These are phyloP conservation scores for Trichophyton simii DNA, from an alignment of 2,329 filamentous ascomycete species.

Conservation along the genomic window DNA sequence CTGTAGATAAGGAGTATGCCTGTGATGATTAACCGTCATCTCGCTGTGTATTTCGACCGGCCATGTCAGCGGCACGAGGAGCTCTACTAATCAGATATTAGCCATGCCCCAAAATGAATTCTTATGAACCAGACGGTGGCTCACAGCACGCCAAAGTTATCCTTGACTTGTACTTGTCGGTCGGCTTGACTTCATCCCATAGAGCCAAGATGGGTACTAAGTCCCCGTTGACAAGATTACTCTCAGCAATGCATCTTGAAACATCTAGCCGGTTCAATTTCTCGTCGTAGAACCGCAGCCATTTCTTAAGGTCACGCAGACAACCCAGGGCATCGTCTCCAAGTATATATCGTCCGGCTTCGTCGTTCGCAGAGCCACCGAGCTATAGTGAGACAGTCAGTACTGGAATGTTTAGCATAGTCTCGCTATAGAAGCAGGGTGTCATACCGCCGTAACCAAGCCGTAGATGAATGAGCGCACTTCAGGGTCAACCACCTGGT, in stretches of 20 bases:
- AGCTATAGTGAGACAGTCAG: constrained; percentile 44
- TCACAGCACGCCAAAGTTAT: constrained; percentile 65
- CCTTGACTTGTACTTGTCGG: constrained; percentile 63
- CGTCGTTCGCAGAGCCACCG: constrained; percentile 66
- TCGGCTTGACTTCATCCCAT: constrained; percentile 61
- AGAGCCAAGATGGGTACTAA: constrained; percentile 75
- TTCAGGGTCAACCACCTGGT: constrained; percentile 65
- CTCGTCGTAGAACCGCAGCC: constrained; percentile 89
- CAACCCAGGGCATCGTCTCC: constrained; percentile 89
- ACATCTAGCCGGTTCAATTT: constrained; percentile 91
- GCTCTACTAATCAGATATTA: constrained; percentile 47
- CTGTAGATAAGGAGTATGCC: constrained; percentile 79
- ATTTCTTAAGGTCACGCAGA: constrained; percentile 84
- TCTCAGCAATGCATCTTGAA: constrained; percentile 78
- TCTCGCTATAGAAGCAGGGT: neutral
- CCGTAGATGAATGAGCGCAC: constrained; percentile 88
- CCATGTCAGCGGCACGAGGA: constrained; percentile 89
- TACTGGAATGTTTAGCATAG: neutral
- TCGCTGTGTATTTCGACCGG: constrained; percentile 69
- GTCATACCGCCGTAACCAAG: constrained; percentile 79
- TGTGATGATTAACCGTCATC: constrained; percentile 86
- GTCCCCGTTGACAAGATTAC: constrained; percentile 83
- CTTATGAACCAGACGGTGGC: constrained; percentile 13
- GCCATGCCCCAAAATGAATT: neutral
- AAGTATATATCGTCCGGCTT: constrained; percentile 71